Base-by-base conservation (phyloP, 2,329 filamentous ascomycete genomes). In the Claviceps arundinis region DNA sequence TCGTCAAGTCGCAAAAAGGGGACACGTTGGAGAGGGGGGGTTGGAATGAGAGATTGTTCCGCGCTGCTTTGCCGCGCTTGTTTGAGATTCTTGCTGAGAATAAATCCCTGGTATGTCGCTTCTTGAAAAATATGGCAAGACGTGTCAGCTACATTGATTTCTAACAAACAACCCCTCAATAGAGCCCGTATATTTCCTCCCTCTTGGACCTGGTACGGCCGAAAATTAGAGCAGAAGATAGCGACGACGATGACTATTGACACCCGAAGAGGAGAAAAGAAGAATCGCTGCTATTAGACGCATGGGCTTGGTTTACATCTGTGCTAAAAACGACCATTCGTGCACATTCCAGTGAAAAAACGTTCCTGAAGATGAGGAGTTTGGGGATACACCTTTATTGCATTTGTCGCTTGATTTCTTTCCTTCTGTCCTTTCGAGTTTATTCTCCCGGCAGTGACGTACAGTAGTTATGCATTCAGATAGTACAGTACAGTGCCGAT, bases 21-120 rank as follows among this genome's bases (percentile, higher is more conserved):
- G 60, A 60, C 57, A 61, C 59, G n/a, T 64, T 64, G 5, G 75
- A 73, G 43, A 74, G 73, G 53, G 69, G 70, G 45, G 77, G 80
- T 2, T 85, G 81, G 80, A 84, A 86, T 54, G 80, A 85, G 63
- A 71, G 70, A 53, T 70, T 87, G 30, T 89, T 89, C 67, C 76
- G 81, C 46, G 80, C 82, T 0, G 74, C 85, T 50, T 72, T 81
- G 62, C 73, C 78, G 11, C 77, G 81, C 38, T 67, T 88, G 19
- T 85, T 80, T 61, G 84, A 84, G 64, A 76, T 87, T 44, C 76
- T 87, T 69, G 78, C 82, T 37, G 81, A 87, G 64, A 89, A 89
- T 58, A 73, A 72, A 64, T 72, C 75, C 52, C 64, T 85, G 68
- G 78, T 80, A 68, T 59, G 74, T 68, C 30, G 4, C 26, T 14